These are phyloP conservation scores for Emericellopsis terricola DNA, from an alignment of 495 filamentous ascomycete genomes.

Conservation along the genomic window DNA sequence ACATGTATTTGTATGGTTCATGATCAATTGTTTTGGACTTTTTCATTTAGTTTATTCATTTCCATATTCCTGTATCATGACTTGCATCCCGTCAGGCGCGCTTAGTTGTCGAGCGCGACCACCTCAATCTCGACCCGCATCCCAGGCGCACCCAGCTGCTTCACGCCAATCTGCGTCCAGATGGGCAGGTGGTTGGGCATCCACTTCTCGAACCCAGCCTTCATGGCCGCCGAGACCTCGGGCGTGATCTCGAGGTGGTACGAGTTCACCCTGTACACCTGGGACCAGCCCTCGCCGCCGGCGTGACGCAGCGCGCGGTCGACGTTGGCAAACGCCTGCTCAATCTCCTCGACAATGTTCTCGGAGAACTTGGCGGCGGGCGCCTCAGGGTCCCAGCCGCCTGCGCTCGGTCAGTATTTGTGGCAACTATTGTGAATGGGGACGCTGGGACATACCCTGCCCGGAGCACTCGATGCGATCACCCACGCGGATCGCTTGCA, in stretches of 20 bases:
- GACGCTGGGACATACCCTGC: constrained; percentile 28
- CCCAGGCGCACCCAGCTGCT: constrained; percentile 4
- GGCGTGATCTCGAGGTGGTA: constrained; percentile 27
- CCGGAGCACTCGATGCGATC: constrained; percentile 34
- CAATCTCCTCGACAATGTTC: constrained; percentile 29
- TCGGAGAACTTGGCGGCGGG: no score
- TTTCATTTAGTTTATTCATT: no score
- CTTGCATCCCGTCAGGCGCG: no score
- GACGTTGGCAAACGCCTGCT: constrained; percentile 36
- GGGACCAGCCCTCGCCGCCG: constrained; percentile 37
- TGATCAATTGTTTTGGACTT: no score
- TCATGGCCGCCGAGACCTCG: constrained; percentile 20
- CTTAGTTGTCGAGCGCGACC: constrained; percentile 14
- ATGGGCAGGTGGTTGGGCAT: constrained; percentile 17
- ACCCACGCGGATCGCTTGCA: constrained; percentile 34
- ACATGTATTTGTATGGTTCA: no score
- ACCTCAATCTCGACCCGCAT: constrained; percentile 29
- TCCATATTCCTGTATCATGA: no score
- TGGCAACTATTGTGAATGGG: no score
- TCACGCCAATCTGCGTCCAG: constrained; percentile 5
- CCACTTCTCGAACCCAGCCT: constrained; percentile 27
- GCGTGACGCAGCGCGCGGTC: constrained; percentile 26
- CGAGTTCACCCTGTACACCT: constrained; percentile 32
- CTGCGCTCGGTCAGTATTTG: no score
- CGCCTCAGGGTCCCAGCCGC: constrained; percentile 31